A percentile compares a stretch with the other conserved stretches of the same genome.
Evolutionary conservation across 192 early-diverging fungal genomes (phyloP).

Genomic region (Blastocladiella britannica): DNA sequence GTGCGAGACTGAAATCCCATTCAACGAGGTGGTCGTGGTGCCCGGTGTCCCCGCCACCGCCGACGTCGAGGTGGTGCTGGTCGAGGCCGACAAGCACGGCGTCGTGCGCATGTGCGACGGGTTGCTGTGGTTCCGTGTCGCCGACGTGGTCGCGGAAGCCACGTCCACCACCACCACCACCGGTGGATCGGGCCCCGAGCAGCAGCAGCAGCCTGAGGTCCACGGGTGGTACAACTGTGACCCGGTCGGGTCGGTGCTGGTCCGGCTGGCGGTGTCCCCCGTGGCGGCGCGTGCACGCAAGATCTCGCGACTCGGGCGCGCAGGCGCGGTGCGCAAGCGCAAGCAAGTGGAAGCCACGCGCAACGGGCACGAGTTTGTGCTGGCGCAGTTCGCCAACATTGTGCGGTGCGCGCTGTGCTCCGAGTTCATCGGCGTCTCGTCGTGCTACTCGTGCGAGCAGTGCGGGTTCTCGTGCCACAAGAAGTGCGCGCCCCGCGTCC

Average conservation of each 20-base stretch:
- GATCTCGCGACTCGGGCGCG: constrained; percentile 41
- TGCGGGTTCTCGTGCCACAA: constrained; percentile 89
- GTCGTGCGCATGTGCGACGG: constrained; percentile 49
- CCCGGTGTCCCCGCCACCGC: constrained; percentile 71
- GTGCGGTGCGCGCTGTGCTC: constrained; percentile 93
- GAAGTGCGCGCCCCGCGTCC: constrained; percentile 61
- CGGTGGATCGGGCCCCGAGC: background rate
- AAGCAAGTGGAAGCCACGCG: constrained; percentile 66
- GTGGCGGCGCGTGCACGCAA: constrained; percentile 15
- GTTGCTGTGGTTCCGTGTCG: constrained; percentile 79
- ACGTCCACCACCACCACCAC: constrained; percentile 7
- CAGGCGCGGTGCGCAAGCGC: constrained; percentile 50
- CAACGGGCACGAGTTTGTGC: constrained; percentile 86
- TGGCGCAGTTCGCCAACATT: constrained; percentile 80
- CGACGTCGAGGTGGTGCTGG: constrained; percentile 79
- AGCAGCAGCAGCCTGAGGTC: no score
- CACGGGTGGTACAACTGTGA: constrained; percentile 83
- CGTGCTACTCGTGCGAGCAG: constrained; percentile 85
- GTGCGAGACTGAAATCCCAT: constrained; percentile 59
- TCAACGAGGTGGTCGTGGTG: background rate
- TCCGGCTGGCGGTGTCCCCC: constrained; percentile 70
- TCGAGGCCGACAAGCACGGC: constrained; percentile 51
- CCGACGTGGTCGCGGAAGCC: constrained; percentile 61
- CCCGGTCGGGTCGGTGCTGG: constrained; percentile 67
- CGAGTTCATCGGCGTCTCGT: constrained; percentile 75